Evolutionary conservation across 148 eudicot species (phyloP).

Genomic region (Fallopia convolvulus): DNA sequence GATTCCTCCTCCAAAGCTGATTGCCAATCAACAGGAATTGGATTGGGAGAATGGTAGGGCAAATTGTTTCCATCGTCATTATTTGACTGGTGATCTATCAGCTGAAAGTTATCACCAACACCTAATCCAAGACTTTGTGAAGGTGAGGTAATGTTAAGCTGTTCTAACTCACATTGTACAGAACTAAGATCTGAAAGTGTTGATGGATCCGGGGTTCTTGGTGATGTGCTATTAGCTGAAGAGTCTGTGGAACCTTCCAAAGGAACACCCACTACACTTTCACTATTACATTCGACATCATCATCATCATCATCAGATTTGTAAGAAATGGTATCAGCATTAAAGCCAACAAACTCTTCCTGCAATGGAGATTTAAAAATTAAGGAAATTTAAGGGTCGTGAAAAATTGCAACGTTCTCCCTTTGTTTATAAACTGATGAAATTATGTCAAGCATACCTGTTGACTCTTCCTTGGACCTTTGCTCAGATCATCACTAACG

Average conservation of each 20-base stretch:
- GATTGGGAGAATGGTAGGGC: slow-evolving; percentile 17
- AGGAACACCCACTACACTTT: slow-evolving; percentile 21
- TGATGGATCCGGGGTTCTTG: slow-evolving; percentile 18
- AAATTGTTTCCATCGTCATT: slow-evolving; percentile 15
- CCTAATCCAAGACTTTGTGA: slow-evolving; percentile 20
- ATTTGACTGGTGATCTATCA: slow-evolving; percentile 11
- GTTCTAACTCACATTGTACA: slow-evolving; percentile 4
- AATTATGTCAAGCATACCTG: slow-evolving; percentile 27
- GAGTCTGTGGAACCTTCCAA: slow-evolving; percentile 22
- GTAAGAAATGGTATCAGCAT: slow-evolving; percentile 24
- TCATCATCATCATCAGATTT: slow-evolving; percentile 40
- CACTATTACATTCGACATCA: slow-evolving; percentile 46
- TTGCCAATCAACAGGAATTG: slow-evolving; percentile 18
- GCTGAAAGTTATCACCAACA: slow-evolving; percentile 13
- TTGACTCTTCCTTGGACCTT: slow-evolving; percentile 22
- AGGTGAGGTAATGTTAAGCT: slow-evolving; percentile 16
- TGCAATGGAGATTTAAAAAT: slow-evolving; percentile 16
- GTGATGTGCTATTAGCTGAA: slow-evolving; percentile 17
- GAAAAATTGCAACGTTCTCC: not conserved
- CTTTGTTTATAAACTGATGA: not conserved
- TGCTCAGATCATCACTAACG: slow-evolving; percentile 23
- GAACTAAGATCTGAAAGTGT: slow-evolving; percentile 10
- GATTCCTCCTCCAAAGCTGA: slow-evolving; percentile 27
- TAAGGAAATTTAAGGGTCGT: not conserved
- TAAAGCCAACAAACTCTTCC: slow-evolving; percentile 28